Evolutionary conservation across 208 protist species (phyloP).

Genomic region (Histomonas meleagridis): DNA sequence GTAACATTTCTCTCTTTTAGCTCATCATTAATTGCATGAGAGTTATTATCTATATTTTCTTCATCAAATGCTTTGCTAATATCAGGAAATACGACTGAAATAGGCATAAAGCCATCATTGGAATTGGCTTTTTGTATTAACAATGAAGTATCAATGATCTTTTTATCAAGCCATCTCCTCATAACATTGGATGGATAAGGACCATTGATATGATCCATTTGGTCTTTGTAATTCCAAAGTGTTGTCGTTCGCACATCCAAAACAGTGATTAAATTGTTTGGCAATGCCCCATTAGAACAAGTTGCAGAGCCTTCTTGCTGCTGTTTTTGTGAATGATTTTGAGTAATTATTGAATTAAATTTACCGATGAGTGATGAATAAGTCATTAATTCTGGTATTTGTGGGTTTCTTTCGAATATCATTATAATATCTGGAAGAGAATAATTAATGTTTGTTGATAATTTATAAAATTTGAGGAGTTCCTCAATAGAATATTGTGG

Average conservation of each 20-base stretch:
- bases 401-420: not conserved
- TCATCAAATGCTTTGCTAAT: not conserved
- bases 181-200: not conserved
- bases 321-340: not conserved
- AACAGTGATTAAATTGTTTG: not conserved
- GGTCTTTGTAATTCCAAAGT: constrained; percentile 20
- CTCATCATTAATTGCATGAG: no score
- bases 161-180: not conserved
- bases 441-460: not conserved
- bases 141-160: not conserved
- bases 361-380: not conserved
- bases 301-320: no score
- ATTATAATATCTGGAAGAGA: not conserved
- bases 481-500: not conserved
- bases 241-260: not conserved
- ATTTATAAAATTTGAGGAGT: not conserved
- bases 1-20: no score
- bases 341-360: not conserved
- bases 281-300: no score
- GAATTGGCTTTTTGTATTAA: not conserved
- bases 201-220: not conserved
- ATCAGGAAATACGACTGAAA: not conserved
- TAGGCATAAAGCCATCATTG: not conserved
- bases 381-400: not conserved
- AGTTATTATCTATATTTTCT: no score